Conservation (phyloP, 495 filamentous ascomycete genomes). For the Xylaria telfairii region DNA sequence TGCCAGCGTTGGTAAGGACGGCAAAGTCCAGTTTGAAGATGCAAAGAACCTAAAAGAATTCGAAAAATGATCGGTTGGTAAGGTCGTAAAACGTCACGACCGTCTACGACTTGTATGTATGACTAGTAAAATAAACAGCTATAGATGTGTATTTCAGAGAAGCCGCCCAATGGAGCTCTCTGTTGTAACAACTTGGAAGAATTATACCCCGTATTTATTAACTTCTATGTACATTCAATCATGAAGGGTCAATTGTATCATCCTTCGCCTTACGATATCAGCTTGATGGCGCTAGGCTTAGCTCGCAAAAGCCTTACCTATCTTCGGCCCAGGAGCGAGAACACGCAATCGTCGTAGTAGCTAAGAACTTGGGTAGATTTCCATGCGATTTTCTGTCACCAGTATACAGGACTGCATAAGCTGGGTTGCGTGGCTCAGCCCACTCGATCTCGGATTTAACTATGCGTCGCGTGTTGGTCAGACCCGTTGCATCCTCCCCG, state of each 20-base stretch:
- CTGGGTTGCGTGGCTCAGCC: background rate
- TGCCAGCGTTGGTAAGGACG: conserved; percentile 67
- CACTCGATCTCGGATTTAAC: conserved; percentile 1
- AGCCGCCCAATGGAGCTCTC: background rate
- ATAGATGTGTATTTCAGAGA: conserved; percentile 27
- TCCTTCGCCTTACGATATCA: background rate
- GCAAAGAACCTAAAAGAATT: conserved; percentile 60
- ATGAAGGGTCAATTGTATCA: background rate
- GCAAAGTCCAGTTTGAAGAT: conserved; percentile 73
- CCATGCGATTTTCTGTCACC: background rate
- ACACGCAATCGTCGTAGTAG: background rate
- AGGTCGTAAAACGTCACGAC: background rate
- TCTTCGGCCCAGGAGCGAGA: background rate
- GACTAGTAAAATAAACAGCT: conserved; percentile 18
- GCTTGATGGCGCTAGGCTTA: background rate
- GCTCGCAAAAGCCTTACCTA: background rate
- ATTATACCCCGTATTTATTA: conserved; percentile 11
- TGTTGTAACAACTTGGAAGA: conserved; percentile 14
- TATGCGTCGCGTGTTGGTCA: background rate
- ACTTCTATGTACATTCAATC: background rate
- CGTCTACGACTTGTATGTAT: conserved; percentile 22
- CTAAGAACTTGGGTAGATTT: background rate
- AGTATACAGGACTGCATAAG: background rate
- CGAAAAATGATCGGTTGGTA: conserved; percentile 37
- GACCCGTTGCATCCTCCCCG: background rate